Evolutionary conservation across 2,329 filamentous ascomycete species (phyloP).

Genomic region (Daldinia sp.): DNA sequence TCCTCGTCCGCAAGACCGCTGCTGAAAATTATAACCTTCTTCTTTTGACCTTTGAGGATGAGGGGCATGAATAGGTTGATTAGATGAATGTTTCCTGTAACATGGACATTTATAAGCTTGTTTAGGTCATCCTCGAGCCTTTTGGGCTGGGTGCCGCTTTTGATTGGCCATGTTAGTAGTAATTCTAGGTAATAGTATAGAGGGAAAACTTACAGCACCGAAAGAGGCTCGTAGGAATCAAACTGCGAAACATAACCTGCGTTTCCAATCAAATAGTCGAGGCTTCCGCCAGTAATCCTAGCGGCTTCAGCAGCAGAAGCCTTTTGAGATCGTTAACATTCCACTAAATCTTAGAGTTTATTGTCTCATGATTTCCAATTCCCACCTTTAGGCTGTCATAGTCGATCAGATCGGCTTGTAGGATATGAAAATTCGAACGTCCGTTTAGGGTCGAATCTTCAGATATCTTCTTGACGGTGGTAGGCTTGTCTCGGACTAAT

Average conservation of each 20-base stretch:
- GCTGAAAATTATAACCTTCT: slow-evolving; percentile 64
- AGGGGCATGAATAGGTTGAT: slow-evolving; percentile 62
- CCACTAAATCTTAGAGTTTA: background rate
- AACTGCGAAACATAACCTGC: slow-evolving; percentile 46
- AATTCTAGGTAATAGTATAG: background rate
- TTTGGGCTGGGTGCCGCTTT: background rate
- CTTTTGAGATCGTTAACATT: background rate
- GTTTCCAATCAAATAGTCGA: slow-evolving; percentile 64
- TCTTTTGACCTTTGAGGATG: slow-evolving; percentile 56
- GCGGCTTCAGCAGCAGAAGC: slow-evolving; percentile 4
- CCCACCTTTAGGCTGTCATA: background rate
- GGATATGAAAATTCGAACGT: background rate
- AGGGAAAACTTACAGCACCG: background rate
- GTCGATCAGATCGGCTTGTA: background rate
- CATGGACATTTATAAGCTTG: slow-evolving; percentile 1
- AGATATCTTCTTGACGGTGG: background rate
- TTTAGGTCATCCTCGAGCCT: background rate
- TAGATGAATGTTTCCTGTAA: slow-evolving; percentile 58
- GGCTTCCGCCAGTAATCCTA: slow-evolving; percentile 47
- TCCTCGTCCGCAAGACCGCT: slow-evolving; percentile 56
- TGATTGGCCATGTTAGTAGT: background rate
- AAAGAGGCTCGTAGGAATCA: slow-evolving; percentile 11
- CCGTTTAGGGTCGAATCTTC: background rate
- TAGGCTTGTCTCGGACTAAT: background rate
- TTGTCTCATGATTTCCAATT: background rate